phyloP scores from a whole-genome alignment of 169 alveolate genomes.

The Plasmodium billcollinsi region DNA sequence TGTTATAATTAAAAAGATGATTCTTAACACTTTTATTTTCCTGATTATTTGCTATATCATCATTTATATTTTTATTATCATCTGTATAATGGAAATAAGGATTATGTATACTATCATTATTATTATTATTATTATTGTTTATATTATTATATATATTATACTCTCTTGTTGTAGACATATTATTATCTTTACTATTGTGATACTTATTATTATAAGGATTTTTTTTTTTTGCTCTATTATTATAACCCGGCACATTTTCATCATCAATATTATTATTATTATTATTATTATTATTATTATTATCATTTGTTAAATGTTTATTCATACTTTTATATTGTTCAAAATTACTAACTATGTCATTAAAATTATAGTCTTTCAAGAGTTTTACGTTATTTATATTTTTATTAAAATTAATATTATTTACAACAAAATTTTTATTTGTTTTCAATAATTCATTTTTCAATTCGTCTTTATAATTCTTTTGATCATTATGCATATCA shows the following conservation, averaged over 20 bases:
- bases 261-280: not conserved
- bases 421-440: not conserved
- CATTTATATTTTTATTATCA: not conserved
- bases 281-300: not conserved
- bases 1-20: not conserved
- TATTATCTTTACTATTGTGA: not conserved
- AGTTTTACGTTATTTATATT: not conserved
- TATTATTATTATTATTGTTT: not conserved
- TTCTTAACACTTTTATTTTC: not conserved
- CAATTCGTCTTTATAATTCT: conserved; percentile 23
- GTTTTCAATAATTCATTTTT: conserved; percentile 19
- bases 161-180: not conserved
- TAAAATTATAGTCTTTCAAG: not conserved
- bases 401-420: not conserved
- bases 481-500: conserved; percentile 5
- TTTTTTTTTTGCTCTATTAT: not conserved
- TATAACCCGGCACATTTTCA: not conserved
- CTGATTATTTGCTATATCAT: not conserved
- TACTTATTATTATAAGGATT: not conserved
- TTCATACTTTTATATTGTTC: not conserved
- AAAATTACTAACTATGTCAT: not conserved
- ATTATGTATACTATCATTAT: not conserved
- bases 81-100: not conserved
- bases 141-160: too few relatives aligned
- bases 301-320: not conserved